Percentiles rank a stretch among this genome's conserved stretches.
Conservation (phyloP, 2,329 filamentous ascomycete species). For the Ustulina deusta region DNA sequence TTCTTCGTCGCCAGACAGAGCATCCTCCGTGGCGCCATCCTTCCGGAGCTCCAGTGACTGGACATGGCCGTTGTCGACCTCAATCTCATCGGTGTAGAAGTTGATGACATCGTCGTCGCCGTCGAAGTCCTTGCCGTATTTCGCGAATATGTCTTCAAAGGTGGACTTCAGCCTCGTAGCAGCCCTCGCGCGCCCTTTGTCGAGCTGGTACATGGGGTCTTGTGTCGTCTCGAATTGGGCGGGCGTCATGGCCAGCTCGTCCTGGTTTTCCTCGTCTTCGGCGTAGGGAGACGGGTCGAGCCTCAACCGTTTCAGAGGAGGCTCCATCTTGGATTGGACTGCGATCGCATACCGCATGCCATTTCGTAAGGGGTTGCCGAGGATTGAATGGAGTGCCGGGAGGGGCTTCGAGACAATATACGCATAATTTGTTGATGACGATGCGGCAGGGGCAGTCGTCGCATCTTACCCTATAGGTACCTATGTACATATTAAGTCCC, state of each 20-base stretch:
- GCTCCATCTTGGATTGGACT: slow-evolving; percentile 62
- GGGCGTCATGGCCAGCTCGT: slow-evolving; percentile 62
- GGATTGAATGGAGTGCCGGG: not conserved
- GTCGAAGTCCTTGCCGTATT: slow-evolving; percentile 86
- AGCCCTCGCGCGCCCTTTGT: slow-evolving; percentile 73
- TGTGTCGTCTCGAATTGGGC: slow-evolving; percentile 61
- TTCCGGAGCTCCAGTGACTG: slow-evolving; percentile 59
- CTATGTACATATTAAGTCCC: not conserved
- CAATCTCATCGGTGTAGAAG: slow-evolving; percentile 79
- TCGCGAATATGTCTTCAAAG: slow-evolving; percentile 89
- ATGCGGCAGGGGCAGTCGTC: not conserved
- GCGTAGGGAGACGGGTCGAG: slow-evolving; percentile 58
- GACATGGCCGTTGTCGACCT: slow-evolving; percentile 93
- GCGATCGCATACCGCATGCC: slow-evolving; percentile 10
- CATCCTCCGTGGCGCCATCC: slow-evolving; percentile 52
- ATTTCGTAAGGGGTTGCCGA: slow-evolving; percentile 6
- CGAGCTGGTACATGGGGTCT: slow-evolving; percentile 68
- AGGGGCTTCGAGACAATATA: not conserved
- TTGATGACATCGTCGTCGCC: slow-evolving; percentile 92
- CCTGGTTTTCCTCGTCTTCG: slow-evolving; percentile 58
- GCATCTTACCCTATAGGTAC: not conserved
- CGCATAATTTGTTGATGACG: not conserved
- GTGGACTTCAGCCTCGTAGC: slow-evolving; percentile 81
- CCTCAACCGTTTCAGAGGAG: slow-evolving; percentile 70
- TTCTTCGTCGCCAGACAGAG: slow-evolving; percentile 51